These are phyloP conservation scores for Nepenthes gracilis DNA, from an alignment of 148 eudicot species.

Conservation along the genomic window DNA sequence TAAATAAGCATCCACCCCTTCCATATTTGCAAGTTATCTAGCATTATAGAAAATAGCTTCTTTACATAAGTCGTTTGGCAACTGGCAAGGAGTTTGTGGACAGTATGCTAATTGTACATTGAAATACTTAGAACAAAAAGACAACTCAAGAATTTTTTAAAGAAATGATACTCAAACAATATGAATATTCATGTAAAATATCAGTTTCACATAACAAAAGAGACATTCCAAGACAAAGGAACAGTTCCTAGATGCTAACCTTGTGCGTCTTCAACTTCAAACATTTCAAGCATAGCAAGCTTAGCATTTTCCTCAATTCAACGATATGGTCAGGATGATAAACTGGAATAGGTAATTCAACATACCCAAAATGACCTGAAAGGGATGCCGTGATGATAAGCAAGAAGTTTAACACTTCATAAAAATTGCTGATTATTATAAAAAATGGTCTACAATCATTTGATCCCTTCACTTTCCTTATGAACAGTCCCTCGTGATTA, in stretches of 20 bases:
- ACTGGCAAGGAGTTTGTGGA: too few relatives aligned
- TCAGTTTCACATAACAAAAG: neutral
- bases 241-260: constrained; percentile 18
- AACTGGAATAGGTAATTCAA: constrained; percentile 64
- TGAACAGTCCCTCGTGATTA: too few relatives aligned
- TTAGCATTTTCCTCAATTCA: constrained; percentile 50
- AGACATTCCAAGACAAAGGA: neutral
- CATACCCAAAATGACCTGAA: constrained; percentile 72
- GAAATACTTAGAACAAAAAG: too few relatives aligned
- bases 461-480: too few relatives aligned
- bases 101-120: too few relatives aligned
- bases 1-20: too few relatives aligned
- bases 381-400: neutral
- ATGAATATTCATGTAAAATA: neutral
- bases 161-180: neutral
- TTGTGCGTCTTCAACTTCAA: constrained; percentile 53
- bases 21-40: too few relatives aligned
- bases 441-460: too few relatives aligned
- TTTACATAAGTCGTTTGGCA: too few relatives aligned
- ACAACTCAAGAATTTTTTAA: too few relatives aligned
- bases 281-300: constrained; percentile 58
- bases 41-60: too few relatives aligned
- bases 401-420: neutral
- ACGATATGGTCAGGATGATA: constrained; percentile 77
- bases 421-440: too few relatives aligned